These are phyloP conservation scores for Fraxinus xanthoxyloides DNA, from an alignment of 305 asterid genomes.

Conservation along the genomic window DNA sequence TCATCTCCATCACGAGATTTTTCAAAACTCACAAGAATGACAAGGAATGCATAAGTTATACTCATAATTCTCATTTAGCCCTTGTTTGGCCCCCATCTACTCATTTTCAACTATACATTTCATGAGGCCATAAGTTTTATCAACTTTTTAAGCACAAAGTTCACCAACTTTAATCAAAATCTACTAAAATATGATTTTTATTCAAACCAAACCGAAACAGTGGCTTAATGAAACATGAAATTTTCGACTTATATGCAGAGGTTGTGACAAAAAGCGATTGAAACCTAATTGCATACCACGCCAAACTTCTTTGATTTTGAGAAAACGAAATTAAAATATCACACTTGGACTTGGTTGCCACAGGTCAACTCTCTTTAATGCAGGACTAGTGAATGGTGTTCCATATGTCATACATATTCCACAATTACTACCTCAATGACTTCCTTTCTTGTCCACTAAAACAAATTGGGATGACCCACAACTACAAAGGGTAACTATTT, in stretches of 20 bases:
- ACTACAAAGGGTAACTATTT: background rate
- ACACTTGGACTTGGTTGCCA: background rate
- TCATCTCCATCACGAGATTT: background rate
- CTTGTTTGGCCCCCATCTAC: background rate
- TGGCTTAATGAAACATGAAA: background rate
- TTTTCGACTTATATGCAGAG: background rate
- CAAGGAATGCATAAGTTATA: background rate
- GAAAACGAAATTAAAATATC: background rate
- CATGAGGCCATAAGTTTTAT: background rate
- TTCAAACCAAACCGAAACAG: background rate
- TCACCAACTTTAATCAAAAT: too few species aligned
- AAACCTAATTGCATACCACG: background rate
- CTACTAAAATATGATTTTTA: background rate
- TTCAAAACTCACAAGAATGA: background rate
- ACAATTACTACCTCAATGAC: background rate
- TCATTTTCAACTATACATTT: background rate
- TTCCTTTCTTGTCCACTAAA: background rate
- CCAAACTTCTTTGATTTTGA: background rate
- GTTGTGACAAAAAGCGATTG: background rate
- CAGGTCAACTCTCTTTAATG: background rate
- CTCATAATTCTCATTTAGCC: background rate
- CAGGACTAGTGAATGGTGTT: background rate
- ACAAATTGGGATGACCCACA: background rate
- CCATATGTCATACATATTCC: background rate
- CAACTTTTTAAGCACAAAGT: background rate